phyloP scores from a whole-genome alignment of 2,329 filamentous ascomycete genomes.

The Arthrocladium fulminans region DNA sequence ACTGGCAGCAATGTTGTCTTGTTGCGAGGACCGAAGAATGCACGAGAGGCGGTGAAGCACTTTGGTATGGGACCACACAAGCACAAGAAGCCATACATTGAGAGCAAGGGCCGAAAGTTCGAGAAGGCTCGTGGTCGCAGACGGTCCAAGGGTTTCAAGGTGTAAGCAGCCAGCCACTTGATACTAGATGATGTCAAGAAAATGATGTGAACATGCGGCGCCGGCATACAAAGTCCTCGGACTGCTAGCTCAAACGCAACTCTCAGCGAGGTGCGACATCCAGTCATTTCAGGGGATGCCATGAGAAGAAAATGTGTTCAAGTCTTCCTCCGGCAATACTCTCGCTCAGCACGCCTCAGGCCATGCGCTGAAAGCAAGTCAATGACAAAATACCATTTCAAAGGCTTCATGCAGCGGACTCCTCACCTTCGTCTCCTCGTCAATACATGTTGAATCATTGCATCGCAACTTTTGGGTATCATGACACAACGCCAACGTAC shows the following conservation, averaged over 20 bases:
- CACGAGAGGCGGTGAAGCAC: slow-evolving; percentile 96
- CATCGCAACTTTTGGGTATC: neutral
- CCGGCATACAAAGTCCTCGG: neutral
- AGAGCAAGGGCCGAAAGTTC: slow-evolving; percentile 99
- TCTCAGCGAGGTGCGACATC: neutral
- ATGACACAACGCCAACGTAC: too few species aligned
- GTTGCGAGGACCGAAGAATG: slow-evolving; percentile 95
- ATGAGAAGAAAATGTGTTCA: neutral
- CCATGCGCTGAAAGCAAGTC: neutral
- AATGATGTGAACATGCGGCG: neutral
- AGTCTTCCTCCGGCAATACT: neutral
- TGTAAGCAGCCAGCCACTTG: slow-evolving; percentile 53
- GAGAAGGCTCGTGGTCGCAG: slow-evolving; percentile 98
- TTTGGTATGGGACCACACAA: slow-evolving; percentile 97
- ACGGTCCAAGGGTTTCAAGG: slow-evolving; percentile 99
- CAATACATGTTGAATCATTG: neutral
- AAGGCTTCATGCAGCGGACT: neutral
- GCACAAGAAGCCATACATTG: slow-evolving; percentile 97
- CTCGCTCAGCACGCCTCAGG: neutral
- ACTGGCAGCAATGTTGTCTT: slow-evolving; percentile 96
- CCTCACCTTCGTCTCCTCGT: too few species aligned
- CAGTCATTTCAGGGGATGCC: neutral
- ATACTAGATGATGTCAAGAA: slow-evolving; percentile 9
- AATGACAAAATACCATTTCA: neutral
- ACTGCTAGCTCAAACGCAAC: neutral